Base-by-base conservation (phyloP, 257 asterid species). In the Solanum raphanifolium region DNA sequence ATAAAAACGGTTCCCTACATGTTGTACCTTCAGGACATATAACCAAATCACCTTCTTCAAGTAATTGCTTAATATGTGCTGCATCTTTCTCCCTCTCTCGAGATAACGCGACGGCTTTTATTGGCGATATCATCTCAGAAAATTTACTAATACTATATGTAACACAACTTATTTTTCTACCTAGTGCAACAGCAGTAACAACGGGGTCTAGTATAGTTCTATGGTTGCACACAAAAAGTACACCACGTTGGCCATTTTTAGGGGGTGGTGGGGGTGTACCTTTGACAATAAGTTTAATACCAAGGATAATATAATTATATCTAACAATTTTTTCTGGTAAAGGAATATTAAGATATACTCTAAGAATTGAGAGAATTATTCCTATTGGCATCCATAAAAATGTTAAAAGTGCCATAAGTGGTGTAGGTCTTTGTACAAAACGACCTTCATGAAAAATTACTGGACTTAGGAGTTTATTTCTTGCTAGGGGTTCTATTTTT, bases 191-290 rank as follows among this genome's bases (percentile, higher is more conserved):
- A 0, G 98, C 96, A 9, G 91, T 91, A 60, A 96, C 97, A 2
- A 96, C 95, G 1, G 99, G 99, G 87, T 96, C 98, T 38, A 96
- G 90, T 76, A 95, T 88, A 13, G 98, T 93, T 38, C 98, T 93
- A 93, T 96, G 98, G 95, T 96, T 96, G 95, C 99, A 95, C 4
- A 95, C 94, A 84, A 95, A 93, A 81, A 96, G 90, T 23, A 93
- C 94, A 23, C 99, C 98, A 74, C 95, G 89, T 20, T 87, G 90
- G 8, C 98, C 96, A 2, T 90, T 35, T 1, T 84, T 46, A 0
- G 98, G 98, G 3, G 98, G 96, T 20, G 98, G 98, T 0, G 98
- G 99, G 4, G 97, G 99, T 31, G 88, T 94, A 71, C 99, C 99
- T 83, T 90, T 94, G 23, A 96, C 95, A 3, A 92, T 76, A 4